phyloP scores from a whole-genome alignment of 2,329 filamentous ascomycete genomes.

The Coniochaeta sp. region DNA sequence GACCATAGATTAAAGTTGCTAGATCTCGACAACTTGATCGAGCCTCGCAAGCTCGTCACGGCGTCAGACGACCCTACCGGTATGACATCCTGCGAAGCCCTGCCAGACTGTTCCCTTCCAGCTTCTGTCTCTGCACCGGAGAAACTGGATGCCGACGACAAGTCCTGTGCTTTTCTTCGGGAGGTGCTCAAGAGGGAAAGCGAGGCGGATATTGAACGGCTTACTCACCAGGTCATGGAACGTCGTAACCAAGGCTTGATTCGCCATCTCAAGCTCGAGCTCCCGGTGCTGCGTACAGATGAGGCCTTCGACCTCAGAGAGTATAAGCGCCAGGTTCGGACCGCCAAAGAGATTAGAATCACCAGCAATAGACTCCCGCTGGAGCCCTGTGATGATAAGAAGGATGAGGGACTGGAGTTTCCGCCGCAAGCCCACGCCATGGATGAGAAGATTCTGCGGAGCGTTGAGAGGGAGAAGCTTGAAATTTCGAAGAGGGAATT shows the following conservation, averaged over 20 bases:
- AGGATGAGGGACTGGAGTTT: constrained; percentile 19
- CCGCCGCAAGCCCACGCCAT: constrained; percentile 3
- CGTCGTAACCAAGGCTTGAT: not conserved
- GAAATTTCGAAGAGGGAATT: constrained; percentile 13
- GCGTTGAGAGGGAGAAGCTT: constrained; percentile 13
- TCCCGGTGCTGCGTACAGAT: constrained; percentile 17
- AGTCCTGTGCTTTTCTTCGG: constrained; percentile 1
- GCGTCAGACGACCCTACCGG: not conserved
- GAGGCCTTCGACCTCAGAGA: constrained; percentile 14
- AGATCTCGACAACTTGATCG: too few species aligned
- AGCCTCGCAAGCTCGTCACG: not conserved
- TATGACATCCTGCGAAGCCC: not conserved
- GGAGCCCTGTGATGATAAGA: constrained; percentile 13
- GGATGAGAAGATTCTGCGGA: constrained; percentile 8
- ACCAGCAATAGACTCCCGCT: constrained; percentile 16
- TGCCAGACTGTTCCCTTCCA: not conserved
- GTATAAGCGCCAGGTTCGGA: constrained; percentile 8
- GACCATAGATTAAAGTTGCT: too few species aligned
- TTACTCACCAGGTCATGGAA: not conserved
- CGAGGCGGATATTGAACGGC: constrained; percentile 2
- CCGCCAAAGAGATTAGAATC: constrained; percentile 8
- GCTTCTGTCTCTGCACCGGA: not conserved
- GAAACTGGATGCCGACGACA: not conserved
- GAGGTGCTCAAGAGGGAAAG: constrained; percentile 3
- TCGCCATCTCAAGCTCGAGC: constrained; percentile 14